phyloP scores from a whole-genome alignment of 495 filamentous ascomycete species.

The Melanomma pulvis-pyrius region DNA sequence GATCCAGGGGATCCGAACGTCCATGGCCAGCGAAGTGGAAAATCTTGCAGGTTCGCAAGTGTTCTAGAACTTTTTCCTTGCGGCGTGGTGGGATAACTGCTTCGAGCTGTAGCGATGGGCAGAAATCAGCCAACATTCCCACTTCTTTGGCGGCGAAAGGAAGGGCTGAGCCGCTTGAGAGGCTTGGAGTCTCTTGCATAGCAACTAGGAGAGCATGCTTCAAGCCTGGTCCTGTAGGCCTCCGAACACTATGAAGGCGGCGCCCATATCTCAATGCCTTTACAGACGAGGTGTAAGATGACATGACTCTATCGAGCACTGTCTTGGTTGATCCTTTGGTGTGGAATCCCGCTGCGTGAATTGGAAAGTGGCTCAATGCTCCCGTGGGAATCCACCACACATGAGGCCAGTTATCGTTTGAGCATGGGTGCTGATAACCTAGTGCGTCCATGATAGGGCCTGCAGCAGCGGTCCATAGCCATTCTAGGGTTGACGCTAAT shows the following conservation, averaged over 20 bases:
- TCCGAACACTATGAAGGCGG: neutral
- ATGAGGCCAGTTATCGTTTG: neutral
- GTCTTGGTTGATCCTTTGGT: neutral
- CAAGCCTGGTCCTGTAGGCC: neutral
- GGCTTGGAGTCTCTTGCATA: neutral
- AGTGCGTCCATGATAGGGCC: conserved; percentile 6
- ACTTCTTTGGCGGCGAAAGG: no score
- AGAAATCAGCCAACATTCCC: neutral
- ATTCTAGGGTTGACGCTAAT: neutral
- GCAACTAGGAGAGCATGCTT: neutral
- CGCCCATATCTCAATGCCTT: conserved; percentile 27
- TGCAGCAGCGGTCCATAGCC: conserved; percentile 12
- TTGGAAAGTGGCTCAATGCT: conserved; percentile 18
- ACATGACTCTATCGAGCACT: conserved; percentile 12
- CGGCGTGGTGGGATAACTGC: conserved; percentile 1
- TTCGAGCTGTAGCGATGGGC: neutral
- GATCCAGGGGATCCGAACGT: conserved; percentile 23
- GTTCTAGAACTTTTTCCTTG: neutral
- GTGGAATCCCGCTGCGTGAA: conserved; percentile 28
- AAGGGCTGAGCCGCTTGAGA: no score
- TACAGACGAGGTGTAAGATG: conserved; percentile 29
- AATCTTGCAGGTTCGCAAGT: conserved; percentile 24
- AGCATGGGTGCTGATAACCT: neutral
- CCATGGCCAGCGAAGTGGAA: conserved; percentile 41
- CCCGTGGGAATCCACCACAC: conserved; percentile 30